A percentile compares a stretch with the other conserved stretches of the same genome.
phyloP scores from a whole-genome alignment of 805 yeast genomes.

The Cyberlindnera mycetangii region DNA sequence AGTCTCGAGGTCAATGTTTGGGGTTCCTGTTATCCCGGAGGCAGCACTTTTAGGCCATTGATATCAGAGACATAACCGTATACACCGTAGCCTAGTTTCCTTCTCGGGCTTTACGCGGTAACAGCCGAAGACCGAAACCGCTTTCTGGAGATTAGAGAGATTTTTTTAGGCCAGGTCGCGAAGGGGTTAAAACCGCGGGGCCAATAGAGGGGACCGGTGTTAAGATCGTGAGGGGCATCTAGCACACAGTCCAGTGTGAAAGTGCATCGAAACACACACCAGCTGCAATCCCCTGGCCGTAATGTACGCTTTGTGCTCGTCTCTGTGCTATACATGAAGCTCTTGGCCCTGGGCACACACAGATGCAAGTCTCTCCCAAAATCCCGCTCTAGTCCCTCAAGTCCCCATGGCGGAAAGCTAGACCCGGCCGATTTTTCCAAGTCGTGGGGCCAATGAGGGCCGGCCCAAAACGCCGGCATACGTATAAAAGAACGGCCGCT shows the following conservation, averaged over 20 bases:
- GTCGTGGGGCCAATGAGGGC: slow-evolving; percentile 6
- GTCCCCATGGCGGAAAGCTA: slow-evolving; percentile 5
- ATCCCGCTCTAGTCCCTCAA: slow-evolving; percentile 4
- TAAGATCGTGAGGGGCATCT: neutral
- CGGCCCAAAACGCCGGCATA: slow-evolving; percentile 6
- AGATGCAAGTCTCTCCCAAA: too few relatives aligned
- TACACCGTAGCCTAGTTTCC: too few relatives aligned
- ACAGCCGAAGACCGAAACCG: neutral
- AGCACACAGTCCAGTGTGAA: neutral
- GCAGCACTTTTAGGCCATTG: neutral
- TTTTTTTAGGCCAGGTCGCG: neutral
- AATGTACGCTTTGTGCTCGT: too few relatives aligned
- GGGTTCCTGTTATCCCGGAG: neutral
- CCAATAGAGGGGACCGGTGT: neutral
- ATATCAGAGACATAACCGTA: too few relatives aligned
- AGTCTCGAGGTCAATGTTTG: too few relatives aligned
- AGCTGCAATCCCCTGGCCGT: too few relatives aligned
- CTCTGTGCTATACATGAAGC: too few relatives aligned
- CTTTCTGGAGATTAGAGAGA: neutral
- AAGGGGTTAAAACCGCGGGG: neutral
- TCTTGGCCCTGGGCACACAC: too few relatives aligned
- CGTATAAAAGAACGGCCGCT: slow-evolving; percentile 4
- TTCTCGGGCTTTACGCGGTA: neutral
- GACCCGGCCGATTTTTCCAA: slow-evolving; percentile 2
- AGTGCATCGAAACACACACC: too few relatives aligned